Evolutionary conservation across 192 early-diverging fungal species (phyloP), one percentile per base, ranked within the genome.

Genomic region (Ramicandelaber brevisporus): DNA sequence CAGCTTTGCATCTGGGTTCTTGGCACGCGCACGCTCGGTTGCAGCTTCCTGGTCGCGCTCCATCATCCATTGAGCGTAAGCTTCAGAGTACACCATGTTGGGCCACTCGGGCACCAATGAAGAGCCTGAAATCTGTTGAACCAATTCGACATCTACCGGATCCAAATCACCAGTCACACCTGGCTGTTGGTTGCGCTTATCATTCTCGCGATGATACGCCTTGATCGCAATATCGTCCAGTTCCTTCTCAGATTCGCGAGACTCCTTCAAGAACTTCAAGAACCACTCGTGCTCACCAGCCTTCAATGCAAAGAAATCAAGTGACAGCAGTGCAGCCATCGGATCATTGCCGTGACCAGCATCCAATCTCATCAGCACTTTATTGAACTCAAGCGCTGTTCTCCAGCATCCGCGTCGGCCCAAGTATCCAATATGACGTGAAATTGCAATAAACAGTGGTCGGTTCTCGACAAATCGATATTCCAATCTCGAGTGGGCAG

Each of bases 331-430:
- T 2, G 67, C 59, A 4, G 79, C 64, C 3, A 80, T 51, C 6
- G 83, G 78, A 34, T 93, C 88, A 6, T 51, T n/a, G n/a, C n/a
- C n/a, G n/a, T n/a, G 48, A 17, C 45, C 47, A 2, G 79, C 76
- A 40, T 84, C 80, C 31, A 89, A 50, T 38, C 48, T 46, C 35
- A 64, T 41, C 20, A 80, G 51, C 6, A 78, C 49, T 51, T 80
- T 93, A 29, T 77, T 67, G 29, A 85, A 72, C 50, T 89, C 88
- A 38, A 86, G 72, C 12, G 76, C 68, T 13, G 88, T 93, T 21
- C 80, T 48, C 88, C 88, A 93, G 48, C 84, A 88, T 8, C 88
- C 85, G 28, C 75, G 58, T n/a, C 83, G 57, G 14, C 71, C 60
- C 38, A 86, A 40, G 39, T 73, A 84, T 44, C 73, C 68, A 29